These are phyloP conservation scores for Globisporangium paddicum DNA, from an alignment of 352 stramenopile genomes.

Conservation along the genomic window DNA sequence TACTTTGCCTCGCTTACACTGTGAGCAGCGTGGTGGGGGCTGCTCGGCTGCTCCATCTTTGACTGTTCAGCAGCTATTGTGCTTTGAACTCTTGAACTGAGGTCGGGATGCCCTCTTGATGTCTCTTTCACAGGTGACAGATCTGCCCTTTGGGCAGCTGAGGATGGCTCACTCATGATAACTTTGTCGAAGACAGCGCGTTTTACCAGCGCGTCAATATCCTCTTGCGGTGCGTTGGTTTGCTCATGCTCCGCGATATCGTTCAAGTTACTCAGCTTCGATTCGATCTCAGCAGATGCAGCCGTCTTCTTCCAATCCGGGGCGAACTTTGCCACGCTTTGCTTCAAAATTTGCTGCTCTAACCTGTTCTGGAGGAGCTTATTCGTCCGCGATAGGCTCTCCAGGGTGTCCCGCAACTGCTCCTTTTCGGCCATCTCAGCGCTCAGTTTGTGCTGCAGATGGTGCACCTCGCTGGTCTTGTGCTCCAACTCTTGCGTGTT, in stretches of 20 bases:
- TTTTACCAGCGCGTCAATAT: background rate
- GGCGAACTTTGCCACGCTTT: slow-evolving; percentile 27
- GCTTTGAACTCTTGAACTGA: background rate
- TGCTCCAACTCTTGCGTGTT: slow-evolving; percentile 62
- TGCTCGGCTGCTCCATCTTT: background rate
- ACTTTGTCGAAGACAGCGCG: slow-evolving; percentile 1
- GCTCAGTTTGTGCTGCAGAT: slow-evolving; percentile 32
- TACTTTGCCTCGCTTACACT: background rate
- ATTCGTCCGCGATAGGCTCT: slow-evolving; percentile 56
- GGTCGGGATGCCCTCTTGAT: background rate
- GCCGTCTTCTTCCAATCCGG: slow-evolving; percentile 21
- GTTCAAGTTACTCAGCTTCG: background rate
- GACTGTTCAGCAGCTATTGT: background rate
- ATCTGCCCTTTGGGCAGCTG: background rate
- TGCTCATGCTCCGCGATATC: background rate
- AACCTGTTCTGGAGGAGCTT: slow-evolving; percentile 54
- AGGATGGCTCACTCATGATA: background rate
- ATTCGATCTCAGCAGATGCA: background rate
- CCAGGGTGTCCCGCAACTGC: slow-evolving; percentile 30
- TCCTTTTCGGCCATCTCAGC: slow-evolving; percentile 26
- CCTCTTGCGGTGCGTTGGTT: background rate
- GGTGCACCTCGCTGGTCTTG: slow-evolving; percentile 38
- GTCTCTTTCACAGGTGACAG: background rate
- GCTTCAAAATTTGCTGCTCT: slow-evolving; percentile 66
- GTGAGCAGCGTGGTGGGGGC: background rate